Conservation (phyloP, 116 monocot species). For the Dioscorea cayenensis region DNA sequence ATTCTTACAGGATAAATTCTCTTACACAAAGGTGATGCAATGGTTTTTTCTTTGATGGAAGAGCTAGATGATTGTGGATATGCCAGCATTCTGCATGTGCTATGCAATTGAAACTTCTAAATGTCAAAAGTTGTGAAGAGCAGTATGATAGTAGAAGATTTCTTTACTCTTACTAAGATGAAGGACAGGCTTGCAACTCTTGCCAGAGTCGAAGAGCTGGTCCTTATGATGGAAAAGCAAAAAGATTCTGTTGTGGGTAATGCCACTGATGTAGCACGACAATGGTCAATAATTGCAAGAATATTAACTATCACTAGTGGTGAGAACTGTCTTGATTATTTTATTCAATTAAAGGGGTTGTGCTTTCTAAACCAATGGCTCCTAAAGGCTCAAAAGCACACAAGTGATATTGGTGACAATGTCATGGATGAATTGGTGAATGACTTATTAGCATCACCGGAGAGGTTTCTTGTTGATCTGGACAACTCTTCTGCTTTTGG, state of each 20-base stretch:
- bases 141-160: slow-evolving; percentile 10
- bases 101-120: background rate
- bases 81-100: background rate
- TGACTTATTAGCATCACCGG: slow-evolving; percentile 4
- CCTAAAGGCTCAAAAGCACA: slow-evolving; percentile 2
- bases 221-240: slow-evolving; percentile 5
- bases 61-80: background rate
- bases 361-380: slow-evolving; percentile 5
- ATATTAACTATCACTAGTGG: slow-evolving; percentile 3
- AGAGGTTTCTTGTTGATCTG: slow-evolving; percentile 3
- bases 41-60: background rate
- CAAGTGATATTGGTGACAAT: slow-evolving; percentile 1
- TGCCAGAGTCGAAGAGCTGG: slow-evolving; percentile 8
- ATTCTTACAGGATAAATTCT: slow-evolving; percentile 1
- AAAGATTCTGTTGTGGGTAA: slow-evolving; percentile 4
- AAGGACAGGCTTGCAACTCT: slow-evolving; percentile 11
- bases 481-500: background rate
- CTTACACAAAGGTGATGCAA: background rate
- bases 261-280: slow-evolving; percentile 7
- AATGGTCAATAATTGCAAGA: slow-evolving; percentile 10
- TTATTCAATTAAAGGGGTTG: slow-evolving; percentile 7
- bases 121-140: background rate
- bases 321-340: slow-evolving; percentile 8
- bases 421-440: slow-evolving; percentile 1
- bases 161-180: slow-evolving; percentile 15